Evolutionary conservation across 2,329 filamentous ascomycete genomes (phyloP).

Genomic region (Phialemonium atrogriseum): DNA sequence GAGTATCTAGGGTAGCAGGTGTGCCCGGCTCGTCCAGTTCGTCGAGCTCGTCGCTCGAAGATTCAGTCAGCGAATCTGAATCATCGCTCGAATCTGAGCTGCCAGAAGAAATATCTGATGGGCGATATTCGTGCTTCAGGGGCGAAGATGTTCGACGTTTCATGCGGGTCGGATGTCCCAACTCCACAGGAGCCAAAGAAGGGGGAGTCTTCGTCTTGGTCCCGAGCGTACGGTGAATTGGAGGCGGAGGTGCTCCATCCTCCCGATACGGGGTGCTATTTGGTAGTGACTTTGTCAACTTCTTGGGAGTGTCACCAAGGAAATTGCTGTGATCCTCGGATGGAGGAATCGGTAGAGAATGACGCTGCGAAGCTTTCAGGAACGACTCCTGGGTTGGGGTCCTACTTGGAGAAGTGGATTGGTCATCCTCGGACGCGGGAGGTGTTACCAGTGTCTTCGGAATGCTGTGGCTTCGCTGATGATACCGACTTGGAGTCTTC

Average conservation of each 20-base stretch:
- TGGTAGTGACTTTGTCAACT: constrained; percentile 22
- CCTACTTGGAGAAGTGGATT: constrained; percentile 22
- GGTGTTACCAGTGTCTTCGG: constrained; percentile 18
- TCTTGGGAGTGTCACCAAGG: constrained; percentile 24
- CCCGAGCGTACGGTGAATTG: constrained; percentile 39
- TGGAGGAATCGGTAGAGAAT: constrained; percentile 8
- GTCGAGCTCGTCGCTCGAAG: constrained; percentile 48
- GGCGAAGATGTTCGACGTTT: constrained; percentile 81
- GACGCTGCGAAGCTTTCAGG: constrained; percentile 9
- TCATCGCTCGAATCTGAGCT: constrained; percentile 53
- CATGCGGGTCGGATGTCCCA: constrained; percentile 32
- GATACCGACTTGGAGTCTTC: constrained; percentile 28
- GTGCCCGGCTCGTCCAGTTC: constrained; percentile 52
- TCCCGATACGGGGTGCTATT: constrained; percentile 33
- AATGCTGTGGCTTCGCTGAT: constrained; percentile 18
- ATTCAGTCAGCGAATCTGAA: constrained; percentile 41
- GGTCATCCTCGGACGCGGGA: constrained; percentile 9
- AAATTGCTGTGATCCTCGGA: constrained; percentile 18
- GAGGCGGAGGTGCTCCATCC: constrained; percentile 48
- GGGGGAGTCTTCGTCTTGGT: constrained; percentile 29
- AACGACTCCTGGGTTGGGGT: constrained; percentile 29
- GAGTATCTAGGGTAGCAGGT: too few relatives aligned
- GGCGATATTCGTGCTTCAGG: constrained; percentile 93
- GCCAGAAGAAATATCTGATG: constrained; percentile 59
- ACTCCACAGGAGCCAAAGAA: constrained; percentile 37